Evolutionary conservation across 306 rosid genomes (phyloP), one percentile per base, ranked within the genome.

Genomic region (Comarum palustre): DNA sequence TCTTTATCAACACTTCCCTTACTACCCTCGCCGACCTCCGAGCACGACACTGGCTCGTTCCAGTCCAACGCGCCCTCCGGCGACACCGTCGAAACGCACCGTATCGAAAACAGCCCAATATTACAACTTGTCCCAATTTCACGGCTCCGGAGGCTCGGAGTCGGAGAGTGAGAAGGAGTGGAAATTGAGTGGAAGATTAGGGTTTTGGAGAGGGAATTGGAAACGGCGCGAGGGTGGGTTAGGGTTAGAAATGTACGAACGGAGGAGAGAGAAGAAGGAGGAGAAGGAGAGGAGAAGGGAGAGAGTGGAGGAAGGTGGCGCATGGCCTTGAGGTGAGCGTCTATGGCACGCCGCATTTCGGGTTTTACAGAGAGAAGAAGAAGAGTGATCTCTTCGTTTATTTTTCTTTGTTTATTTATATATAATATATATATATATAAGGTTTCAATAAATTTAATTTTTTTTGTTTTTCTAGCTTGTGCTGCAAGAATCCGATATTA

Each of bases 1-100:
- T 84, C 89, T 13, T 83, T 87, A 46, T 85, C 86, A 11, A 88
- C 70, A 15, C 60, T 63, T 67, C 75, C 86, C 47, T 50, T 76
- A 59, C 34, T 1, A 9, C 79, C 86, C 4, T 85, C 80, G 11
- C 74, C 84, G 19, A 86, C 85, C 82, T 89, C 96, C 32, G 91
- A 84, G 79, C 92, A 85, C 16, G 88, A 82, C 24, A 88, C 85
- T 50, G 90, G 86, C 50, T 88, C 96, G 75, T 89, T 87, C 96
- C 91, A 90, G 50, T 88, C 96, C 62, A 83, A 74, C 6, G 84
- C 75, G 54, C 73, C 75, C 48, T 54, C 80, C 14, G 89, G 78
- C 69, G 86, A 3, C 34, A 32, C 80, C 12, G 95, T 88, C 1
- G 90, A 87, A 52, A 80, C 54, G 88, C 93, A 82, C 51, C 93